Base-by-base conservation (phyloP, 208 protist species). In the Wallacemonas sp. region DNA sequence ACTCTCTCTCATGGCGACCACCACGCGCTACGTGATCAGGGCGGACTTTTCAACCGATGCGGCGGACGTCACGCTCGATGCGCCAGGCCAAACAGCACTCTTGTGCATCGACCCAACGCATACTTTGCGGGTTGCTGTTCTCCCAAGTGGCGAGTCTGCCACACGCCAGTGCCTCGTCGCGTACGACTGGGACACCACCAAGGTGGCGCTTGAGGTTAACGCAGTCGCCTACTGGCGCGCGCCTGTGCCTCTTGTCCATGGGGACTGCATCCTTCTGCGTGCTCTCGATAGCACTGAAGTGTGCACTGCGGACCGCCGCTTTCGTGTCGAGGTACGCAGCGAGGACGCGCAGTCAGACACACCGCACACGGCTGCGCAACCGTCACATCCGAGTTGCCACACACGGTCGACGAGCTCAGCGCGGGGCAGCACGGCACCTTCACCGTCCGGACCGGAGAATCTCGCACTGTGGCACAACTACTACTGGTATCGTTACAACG, bases 401-500 rank as follows among this genome's bases (percentile, higher is more conserved):
- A n/a, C n/a, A n/a, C n/a, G n/a, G n/a, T n/a, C n/a, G n/a, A n/a
- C n/a, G n/a, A n/a, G n/a, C n/a, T n/a, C n/a, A n/a, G n/a, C n/a
- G n/a, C n/a, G n/a, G n/a, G n/a, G n/a, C n/a, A n/a, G n/a, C n/a
- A n/a, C n/a, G n/a, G n/a, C n/a, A n/a, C n/a, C n/a, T n/a, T n/a
- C n/a, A n/a, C n/a, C n/a, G n/a, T n/a, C n/a, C n/a, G n/a, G n/a
- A n/a, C n/a, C 41, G 2, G 30, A 58, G 52, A 21, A 12, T 9
- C 2, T 11, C 29, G 52, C 52, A 4, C 30, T 58, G 52, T 58
- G 52, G 52, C 52, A 58, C 19, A 68, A 68, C 49, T 48, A 57
- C 49, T 68, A 68, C 33, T 36, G 49, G 46, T 61, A 48, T 24
- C 63, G 32, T n/a, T 68, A 68, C 49, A 60, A 41, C 21, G 57